Conservation (phyloP, 768 basidiomycete species). For the Tricholomella constricta region DNA sequence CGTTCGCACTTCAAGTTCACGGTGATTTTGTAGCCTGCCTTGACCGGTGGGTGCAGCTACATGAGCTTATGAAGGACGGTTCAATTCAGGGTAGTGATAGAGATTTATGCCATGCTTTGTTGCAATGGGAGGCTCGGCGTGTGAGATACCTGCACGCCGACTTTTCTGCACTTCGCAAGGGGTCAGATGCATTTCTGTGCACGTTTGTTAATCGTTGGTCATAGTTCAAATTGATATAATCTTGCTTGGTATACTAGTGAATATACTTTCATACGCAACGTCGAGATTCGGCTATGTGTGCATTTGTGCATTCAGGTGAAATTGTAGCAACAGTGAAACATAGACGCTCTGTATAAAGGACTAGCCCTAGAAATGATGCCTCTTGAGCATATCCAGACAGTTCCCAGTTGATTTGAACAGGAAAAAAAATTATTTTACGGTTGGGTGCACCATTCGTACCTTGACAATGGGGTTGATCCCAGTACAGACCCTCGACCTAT, state of each 20-base stretch:
- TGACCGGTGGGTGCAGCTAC: background rate
- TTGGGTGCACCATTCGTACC: too few species aligned
- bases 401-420: too few species aligned
- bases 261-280: too few species aligned
- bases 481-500: too few species aligned
- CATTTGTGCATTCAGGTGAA: too few species aligned
- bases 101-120: background rate
- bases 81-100: background rate
- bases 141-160: constrained; percentile 1
- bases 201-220: constrained; percentile 6
- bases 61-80: background rate
- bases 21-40: background rate
- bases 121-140: constrained; percentile 2
- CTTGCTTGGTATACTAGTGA: background rate
- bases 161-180: background rate
- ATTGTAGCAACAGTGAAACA: too few species aligned
- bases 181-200: background rate
- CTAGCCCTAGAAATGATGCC: too few species aligned
- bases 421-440: background rate
- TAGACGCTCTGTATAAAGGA: too few species aligned
- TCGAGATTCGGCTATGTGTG: too few species aligned
- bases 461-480: background rate
- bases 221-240: background rate
- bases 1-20: background rate
- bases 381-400: too few species aligned